A percentile compares a stretch with the other conserved stretches of the same genome.
Conservation (phyloP, 2,329 filamentous ascomycete genomes). For the Fusarium hainanense region DNA sequence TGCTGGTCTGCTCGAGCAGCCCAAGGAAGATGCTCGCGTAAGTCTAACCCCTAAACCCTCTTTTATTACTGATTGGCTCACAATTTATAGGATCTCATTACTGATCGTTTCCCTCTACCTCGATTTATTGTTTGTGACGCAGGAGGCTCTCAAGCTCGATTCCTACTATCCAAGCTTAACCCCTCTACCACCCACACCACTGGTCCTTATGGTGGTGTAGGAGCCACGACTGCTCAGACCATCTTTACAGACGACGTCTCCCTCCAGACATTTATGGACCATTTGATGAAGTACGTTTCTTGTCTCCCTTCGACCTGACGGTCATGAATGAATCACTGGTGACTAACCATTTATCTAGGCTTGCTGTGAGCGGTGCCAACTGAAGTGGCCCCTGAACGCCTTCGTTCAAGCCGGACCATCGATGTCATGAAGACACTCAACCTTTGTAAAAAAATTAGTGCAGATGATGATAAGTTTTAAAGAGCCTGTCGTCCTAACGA, state of each 20-base stretch:
- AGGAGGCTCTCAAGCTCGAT: slow-evolving; percentile 97
- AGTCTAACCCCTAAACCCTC: slow-evolving; percentile 48
- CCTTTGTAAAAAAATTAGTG: neutral
- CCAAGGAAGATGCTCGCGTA: slow-evolving; percentile 96
- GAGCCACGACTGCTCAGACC: slow-evolving; percentile 88
- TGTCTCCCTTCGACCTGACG: neutral
- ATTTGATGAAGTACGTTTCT: slow-evolving; percentile 87
- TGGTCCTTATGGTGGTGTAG: slow-evolving; percentile 88
- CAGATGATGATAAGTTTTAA: neutral
- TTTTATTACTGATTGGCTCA: slow-evolving; percentile 23
- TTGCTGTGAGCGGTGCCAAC: slow-evolving; percentile 73
- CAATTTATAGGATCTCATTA: slow-evolving; percentile 82
- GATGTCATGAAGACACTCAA: neutral
- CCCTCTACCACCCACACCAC: slow-evolving; percentile 97
- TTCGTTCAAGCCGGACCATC: neutral
- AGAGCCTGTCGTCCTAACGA: neutral
- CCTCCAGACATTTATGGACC: slow-evolving; percentile 98
- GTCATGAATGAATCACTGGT: neutral
- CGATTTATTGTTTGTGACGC: slow-evolving; percentile 99
- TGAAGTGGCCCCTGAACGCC: slow-evolving; percentile 48
- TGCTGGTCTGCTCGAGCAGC: slow-evolving; percentile 84
- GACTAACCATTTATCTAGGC: slow-evolving; percentile 48
- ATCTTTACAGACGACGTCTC: slow-evolving; percentile 99
- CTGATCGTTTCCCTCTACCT: slow-evolving; percentile 96
- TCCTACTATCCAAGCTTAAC: slow-evolving; percentile 96